A percentile compares a stretch with the other conserved stretches of the same genome.
These are phyloP conservation scores for Coelastrella sp. DNA, from an alignment of 139 green algal species.

Conservation along the genomic window DNA sequence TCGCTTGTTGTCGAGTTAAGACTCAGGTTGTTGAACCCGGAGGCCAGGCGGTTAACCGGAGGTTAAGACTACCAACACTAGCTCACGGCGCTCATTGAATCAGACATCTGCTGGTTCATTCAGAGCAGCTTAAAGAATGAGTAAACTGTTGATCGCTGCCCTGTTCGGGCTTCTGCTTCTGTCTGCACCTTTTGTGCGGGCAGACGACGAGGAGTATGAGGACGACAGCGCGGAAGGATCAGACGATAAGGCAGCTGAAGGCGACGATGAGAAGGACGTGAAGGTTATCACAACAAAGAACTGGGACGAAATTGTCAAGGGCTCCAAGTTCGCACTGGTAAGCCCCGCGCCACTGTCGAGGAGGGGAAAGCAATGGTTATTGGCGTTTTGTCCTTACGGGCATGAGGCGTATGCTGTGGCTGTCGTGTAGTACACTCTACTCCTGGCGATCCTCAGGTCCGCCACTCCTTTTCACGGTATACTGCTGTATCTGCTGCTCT, in stretches of 20 bases:
- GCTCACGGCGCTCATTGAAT: no score
- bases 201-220: conserved; percentile 63
- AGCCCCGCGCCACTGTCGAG: background rate
- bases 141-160: conserved; percentile 48
- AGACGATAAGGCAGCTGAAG: conserved; percentile 25
- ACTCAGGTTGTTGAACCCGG: no score
- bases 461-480: background rate
- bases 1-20: no score
- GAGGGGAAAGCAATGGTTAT: background rate
- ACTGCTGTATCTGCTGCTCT: background rate
- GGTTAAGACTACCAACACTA: no score
- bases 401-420: no score
- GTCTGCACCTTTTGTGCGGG: conserved; percentile 52
- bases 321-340: conserved; percentile 81
- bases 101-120: no score
- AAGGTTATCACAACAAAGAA: conserved; percentile 80
- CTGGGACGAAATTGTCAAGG: conserved; percentile 69
- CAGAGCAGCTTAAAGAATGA: conserved; percentile 7
- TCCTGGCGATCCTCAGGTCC: background rate
- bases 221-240: conserved; percentile 55
- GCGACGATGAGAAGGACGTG: conserved; percentile 77
- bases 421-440: no score
- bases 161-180: conserved; percentile 60
- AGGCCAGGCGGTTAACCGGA: no score
- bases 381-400: no score